Percentiles rank a stretch among this genome's conserved stretches.
phyloP scores from a whole-genome alignment of 1,139 yeast genomes.

The Debaryomyces nepalensis region DNA sequence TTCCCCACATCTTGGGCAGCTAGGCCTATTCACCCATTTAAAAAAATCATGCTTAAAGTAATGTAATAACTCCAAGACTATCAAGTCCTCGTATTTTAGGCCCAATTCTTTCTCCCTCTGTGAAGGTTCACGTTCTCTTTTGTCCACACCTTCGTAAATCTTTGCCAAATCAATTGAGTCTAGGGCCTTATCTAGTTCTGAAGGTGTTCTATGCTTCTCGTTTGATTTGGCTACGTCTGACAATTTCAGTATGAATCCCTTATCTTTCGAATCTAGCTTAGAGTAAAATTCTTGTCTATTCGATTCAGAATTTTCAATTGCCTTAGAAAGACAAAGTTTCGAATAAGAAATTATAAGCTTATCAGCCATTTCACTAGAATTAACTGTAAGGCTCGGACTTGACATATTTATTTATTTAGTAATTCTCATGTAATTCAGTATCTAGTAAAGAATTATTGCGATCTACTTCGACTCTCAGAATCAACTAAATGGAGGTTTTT shows the following conservation, averaged over 20 bases:
- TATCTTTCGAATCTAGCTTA: constrained; percentile 15
- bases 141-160: constrained; percentile 44
- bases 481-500: too few relatives aligned
- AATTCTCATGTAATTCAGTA: not conserved
- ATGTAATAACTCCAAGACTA: constrained; percentile 67
- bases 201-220: constrained; percentile 19
- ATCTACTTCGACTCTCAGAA: too few relatives aligned
- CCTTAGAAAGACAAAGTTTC: constrained; percentile 6
- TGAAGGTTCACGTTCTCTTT: constrained; percentile 24
- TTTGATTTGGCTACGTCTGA: constrained; percentile 14
- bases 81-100: constrained; percentile 63
- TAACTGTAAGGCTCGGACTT: not conserved
- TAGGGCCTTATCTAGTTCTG: constrained; percentile 28
- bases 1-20: constrained; percentile 56
- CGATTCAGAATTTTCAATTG: constrained; percentile 4
- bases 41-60: constrained; percentile 86
- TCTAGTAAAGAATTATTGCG: too few relatives aligned
- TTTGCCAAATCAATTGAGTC: constrained; percentile 42
- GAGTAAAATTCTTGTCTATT: constrained; percentile 7
- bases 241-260: constrained; percentile 17
- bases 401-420: not conserved
- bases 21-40: constrained; percentile 78
- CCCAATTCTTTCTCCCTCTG: constrained; percentile 10
- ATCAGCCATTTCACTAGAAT: not conserved
- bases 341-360: constrained; percentile 10